These are phyloP conservation scores for Metschnikowia anglica DNA, from an alignment of 805 yeast species.

Conservation along the genomic window DNA sequence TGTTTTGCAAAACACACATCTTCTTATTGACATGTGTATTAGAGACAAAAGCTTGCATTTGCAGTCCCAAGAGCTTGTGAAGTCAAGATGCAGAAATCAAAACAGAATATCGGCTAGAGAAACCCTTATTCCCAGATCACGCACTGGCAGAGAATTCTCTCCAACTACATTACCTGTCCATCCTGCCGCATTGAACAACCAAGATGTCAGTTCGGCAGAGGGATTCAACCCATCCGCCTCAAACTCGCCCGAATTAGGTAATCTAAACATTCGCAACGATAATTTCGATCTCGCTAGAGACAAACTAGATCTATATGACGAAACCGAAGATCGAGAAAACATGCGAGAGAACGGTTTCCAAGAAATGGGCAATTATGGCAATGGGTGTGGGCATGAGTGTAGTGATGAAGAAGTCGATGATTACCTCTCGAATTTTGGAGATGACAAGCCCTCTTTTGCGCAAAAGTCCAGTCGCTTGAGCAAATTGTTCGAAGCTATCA, in stretches of 20 bases:
- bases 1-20: constrained; percentile 68
- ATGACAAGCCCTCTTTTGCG: constrained; percentile 6
- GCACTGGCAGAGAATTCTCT: constrained; percentile 23
- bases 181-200: constrained; percentile 3
- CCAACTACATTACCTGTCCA: constrained; percentile 15
- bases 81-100: constrained; percentile 31
- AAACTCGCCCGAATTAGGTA: constrained; percentile 39
- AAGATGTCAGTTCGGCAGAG: constrained; percentile 18
- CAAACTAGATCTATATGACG: constrained; percentile 32
- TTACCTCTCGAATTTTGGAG: constrained; percentile 18
- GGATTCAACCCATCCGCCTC: constrained; percentile 37
- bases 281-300: constrained; percentile 35
- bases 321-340: constrained; percentile 22
- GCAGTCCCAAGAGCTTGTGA: constrained; percentile 36
- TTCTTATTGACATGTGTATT: constrained; percentile 63
- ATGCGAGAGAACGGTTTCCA: constrained; percentile 22
- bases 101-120: constrained; percentile 32
- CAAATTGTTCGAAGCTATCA: constrained; percentile 34
- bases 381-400: constrained; percentile 16
- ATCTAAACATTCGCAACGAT: constrained; percentile 33
- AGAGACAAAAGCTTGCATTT: constrained; percentile 41
- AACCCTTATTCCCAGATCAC: constrained; percentile 35
- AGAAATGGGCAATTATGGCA: constrained; percentile 30
- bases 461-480: constrained; percentile 22
- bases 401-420: constrained; percentile 27